These are phyloP conservation scores for Chimonanthus salicifolius DNA, from an alignment of 164 flowering plant genomes.

Conservation along the genomic window DNA sequence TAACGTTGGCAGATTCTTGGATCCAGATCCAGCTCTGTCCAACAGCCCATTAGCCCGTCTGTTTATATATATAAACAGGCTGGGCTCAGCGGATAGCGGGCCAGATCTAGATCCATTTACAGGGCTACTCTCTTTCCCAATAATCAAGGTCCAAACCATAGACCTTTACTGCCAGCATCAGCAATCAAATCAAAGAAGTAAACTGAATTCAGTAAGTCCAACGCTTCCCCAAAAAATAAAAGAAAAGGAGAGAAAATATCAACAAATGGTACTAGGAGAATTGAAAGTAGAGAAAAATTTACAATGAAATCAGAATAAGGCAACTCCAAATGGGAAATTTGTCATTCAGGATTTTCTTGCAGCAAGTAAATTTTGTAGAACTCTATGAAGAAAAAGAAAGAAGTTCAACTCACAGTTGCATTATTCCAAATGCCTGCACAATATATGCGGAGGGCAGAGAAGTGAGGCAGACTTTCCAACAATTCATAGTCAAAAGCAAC, in stretches of 20 bases:
- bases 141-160: no score
- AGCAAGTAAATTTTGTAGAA: background rate
- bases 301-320: background rate
- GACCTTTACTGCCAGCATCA: no score
- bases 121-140: no score
- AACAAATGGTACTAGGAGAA: background rate
- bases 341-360: background rate
- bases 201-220: background rate
- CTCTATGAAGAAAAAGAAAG: background rate
- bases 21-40: no score
- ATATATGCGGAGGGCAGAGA: slow-evolving; percentile 65
- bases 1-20: no score
- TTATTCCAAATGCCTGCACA: slow-evolving; percentile 98
- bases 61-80: no score
- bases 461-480: slow-evolving; percentile 42
- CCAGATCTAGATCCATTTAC: no score
- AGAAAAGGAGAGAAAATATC: no score
- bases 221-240: background rate
- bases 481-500: slow-evolving; percentile 70
- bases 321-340: background rate
- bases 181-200: background rate
- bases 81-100: no score
- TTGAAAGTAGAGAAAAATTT: background rate
- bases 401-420: slow-evolving; percentile 55
- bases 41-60: no score